Conservation (phyloP, 1,284 basidiomycete genomes). For the Ceratobasidium sp. region DNA sequence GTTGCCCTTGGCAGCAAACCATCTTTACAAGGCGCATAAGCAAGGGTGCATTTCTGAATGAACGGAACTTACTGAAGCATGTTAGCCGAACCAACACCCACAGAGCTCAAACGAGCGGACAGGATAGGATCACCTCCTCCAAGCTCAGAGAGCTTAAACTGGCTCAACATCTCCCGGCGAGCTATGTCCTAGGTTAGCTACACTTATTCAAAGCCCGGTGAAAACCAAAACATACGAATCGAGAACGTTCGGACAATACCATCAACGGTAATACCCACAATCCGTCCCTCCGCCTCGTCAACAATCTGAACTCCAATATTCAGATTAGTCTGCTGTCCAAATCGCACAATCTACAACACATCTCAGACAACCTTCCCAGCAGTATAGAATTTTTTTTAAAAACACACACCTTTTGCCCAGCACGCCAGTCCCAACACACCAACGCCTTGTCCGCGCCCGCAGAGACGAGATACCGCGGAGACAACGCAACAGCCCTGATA, state of each 20-base stretch:
- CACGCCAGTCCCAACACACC: conserved; percentile 91
- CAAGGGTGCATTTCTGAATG: neutral
- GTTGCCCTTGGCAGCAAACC: conserved; percentile 91
- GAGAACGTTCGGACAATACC: conserved; percentile 92
- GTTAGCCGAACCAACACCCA: conserved; percentile 83
- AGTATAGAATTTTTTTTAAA: too few species aligned
- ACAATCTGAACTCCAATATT: conserved; percentile 92
- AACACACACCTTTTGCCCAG: conserved; percentile 89
- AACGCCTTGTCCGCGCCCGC: conserved; percentile 90
- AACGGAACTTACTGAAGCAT: conserved; percentile 76
- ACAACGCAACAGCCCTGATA: conserved; percentile 89
- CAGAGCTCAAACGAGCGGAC: conserved; percentile 76
- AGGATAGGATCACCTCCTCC: conserved; percentile 76
- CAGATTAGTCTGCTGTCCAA: conserved; percentile 93
- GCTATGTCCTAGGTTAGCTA: conserved; percentile 60
- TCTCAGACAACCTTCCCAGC: conserved; percentile 72
- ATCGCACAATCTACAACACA: conserved; percentile 76
- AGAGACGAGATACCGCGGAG: conserved; percentile 87
- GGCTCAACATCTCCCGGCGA: conserved; percentile 87
- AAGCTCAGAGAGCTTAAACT: conserved; percentile 88
- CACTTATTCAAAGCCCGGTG: too few species aligned
- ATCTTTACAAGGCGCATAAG: conserved; percentile 61
- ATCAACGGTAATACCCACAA: conserved; percentile 92
- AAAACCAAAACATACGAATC: conserved; percentile 70
- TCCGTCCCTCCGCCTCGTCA: conserved; percentile 76